Evolutionary conservation across 805 yeast genomes (phyloP).

Genomic region (Hyphopichia homilentoma): DNA sequence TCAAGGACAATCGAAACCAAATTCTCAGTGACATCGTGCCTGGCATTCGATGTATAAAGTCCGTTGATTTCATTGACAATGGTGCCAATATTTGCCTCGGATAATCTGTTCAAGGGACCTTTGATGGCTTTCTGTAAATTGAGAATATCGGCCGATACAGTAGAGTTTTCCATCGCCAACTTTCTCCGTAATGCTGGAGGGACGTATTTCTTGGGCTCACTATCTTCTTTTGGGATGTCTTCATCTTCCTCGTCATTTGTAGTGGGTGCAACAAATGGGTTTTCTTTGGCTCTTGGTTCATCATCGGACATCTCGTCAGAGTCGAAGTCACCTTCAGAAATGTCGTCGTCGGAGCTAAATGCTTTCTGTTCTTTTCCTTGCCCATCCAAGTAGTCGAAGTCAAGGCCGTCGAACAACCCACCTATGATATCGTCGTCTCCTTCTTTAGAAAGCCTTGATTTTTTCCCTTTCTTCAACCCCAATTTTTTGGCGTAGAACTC

Average conservation of each 20-base stretch:
- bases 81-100: conserved; percentile 75
- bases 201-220: conserved; percentile 49
- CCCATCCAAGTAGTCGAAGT: conserved; percentile 37
- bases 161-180: conserved; percentile 35
- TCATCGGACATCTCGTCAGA: conserved; percentile 11
- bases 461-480: conserved; percentile 58
- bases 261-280: conserved; percentile 62
- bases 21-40: conserved; percentile 74
- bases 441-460: conserved; percentile 39
- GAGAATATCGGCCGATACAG: conserved; percentile 32
- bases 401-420: conserved; percentile 78
- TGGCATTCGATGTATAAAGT: conserved; percentile 62
- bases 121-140: conserved; percentile 63
- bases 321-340: conserved; percentile 18
- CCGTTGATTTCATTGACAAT: conserved; percentile 67
- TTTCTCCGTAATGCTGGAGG: conserved; percentile 83
- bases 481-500: conserved; percentile 78
- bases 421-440: conserved; percentile 76
- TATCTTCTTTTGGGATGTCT: conserved; percentile 2
- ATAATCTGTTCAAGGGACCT: conserved; percentile 82
- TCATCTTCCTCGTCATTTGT: conserved; percentile 4
- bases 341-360: conserved; percentile 14
- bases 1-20: conserved; percentile 62
- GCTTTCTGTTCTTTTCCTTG: conserved; percentile 12
- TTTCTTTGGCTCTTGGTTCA: conserved; percentile 42